Conservation (phyloP, 176 grass and related monocot species). For the Luzula sylvatica region DNA sequence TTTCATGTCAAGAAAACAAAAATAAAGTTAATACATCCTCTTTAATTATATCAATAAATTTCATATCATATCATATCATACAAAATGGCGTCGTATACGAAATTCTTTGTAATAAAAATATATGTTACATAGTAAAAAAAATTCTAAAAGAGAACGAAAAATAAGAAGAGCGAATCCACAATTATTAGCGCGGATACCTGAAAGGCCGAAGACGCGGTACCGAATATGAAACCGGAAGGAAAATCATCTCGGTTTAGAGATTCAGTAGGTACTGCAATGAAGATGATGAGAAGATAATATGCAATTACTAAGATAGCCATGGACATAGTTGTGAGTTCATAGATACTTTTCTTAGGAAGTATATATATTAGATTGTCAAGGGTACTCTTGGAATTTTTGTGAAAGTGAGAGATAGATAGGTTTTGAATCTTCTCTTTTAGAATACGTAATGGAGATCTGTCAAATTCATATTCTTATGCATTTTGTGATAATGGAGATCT, state of each 20-base stretch:
- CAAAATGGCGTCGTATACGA: too few species aligned
- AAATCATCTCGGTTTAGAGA: constrained; percentile 73
- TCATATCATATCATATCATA: too few species aligned
- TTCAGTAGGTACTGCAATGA: constrained; percentile 27
- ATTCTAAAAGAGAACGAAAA: constrained; percentile 2
- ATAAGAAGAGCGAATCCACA: too few species aligned
- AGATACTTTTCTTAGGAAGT: constrained; percentile 13
- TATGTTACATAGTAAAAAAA: neutral
- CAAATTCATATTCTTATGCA: too few species aligned
- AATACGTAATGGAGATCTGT: neutral
- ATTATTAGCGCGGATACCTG: constrained; percentile 42
- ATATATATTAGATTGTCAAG: constrained; percentile 35
- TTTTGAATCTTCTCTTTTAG: neutral
- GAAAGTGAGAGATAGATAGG: constrained; percentile 25
- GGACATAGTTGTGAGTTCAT: constrained; percentile 5
- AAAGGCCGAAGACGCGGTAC: constrained; percentile 89
- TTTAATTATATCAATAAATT: neutral
- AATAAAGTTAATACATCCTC: constrained; percentile 12
- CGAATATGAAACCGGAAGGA: constrained; percentile 74
- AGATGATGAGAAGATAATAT: constrained; percentile 36
- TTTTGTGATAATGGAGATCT: neutral
- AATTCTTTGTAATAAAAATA: too few species aligned
- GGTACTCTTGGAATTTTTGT: constrained; percentile 1
- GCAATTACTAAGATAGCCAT: constrained; percentile 37
- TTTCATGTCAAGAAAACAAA: constrained; percentile 25